A percentile compares a stretch with the other conserved stretches of the same genome.
Conservation (phyloP, 306 rosid genomes). For the Vigna reflexopilosa region DNA sequence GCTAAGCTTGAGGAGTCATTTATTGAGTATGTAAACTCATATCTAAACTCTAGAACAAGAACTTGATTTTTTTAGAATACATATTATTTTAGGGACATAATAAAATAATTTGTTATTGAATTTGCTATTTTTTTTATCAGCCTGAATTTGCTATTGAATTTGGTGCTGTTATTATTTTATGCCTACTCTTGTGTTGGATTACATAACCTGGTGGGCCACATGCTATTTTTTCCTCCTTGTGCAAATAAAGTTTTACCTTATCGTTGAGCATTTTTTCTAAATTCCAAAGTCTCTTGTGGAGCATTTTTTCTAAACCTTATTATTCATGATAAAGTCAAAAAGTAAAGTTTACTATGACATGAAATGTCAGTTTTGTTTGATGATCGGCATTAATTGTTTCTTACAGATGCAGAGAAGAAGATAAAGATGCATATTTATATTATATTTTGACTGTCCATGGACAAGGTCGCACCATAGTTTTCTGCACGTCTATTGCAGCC, state of each 20-base stretch:
- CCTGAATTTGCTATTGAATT: background rate
- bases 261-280: constrained; percentile 36
- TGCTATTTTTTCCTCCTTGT: constrained; percentile 33
- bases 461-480: constrained; percentile 89
- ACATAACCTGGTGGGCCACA: background rate
- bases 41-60: constrained; percentile 35
- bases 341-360: constrained; percentile 30
- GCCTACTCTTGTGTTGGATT: background rate
- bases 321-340: constrained; percentile 20
- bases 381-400: constrained; percentile 21
- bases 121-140: too few relatives aligned
- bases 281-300: constrained; percentile 20
- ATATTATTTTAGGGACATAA: constrained; percentile 2
- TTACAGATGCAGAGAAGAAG: constrained; percentile 94
- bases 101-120: background rate
- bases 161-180: background rate
- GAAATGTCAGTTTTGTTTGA: constrained; percentile 28
- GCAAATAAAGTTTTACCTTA: constrained; percentile 19
- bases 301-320: constrained; percentile 34
- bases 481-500: constrained; percentile 93
- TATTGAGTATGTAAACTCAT: constrained; percentile 74
- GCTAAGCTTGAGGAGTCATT: constrained; percentile 92
- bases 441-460: constrained; percentile 88
- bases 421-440: constrained; percentile 91
- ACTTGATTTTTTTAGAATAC: constrained; percentile 27